These are phyloP conservation scores for Takakia lepidozioides DNA, from an alignment of 225 moss, liverwort and hornwort genomes.

Conservation along the genomic window DNA sequence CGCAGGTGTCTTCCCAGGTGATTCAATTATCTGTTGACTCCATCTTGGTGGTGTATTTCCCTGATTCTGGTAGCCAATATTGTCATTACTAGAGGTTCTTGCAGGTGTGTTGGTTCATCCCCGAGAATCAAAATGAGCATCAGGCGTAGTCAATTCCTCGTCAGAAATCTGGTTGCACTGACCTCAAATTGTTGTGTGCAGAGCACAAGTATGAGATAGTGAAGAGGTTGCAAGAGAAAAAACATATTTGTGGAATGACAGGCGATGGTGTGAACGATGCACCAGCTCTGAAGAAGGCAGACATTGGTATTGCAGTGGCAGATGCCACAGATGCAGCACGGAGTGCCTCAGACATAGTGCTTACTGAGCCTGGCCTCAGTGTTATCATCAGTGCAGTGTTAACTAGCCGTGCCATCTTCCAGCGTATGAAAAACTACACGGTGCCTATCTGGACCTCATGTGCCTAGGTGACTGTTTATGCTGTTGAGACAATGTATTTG, in stretches of 20 bases:
- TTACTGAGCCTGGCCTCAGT: slow-evolving; percentile 86
- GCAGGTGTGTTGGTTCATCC: no score
- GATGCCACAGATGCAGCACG: slow-evolving; percentile 88
- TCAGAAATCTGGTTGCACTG: no score
- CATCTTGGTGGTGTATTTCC: no score
- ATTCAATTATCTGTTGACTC: slow-evolving; percentile 1
- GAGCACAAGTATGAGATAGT: slow-evolving; percentile 93
- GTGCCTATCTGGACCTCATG: no score
- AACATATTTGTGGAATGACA: slow-evolving; percentile 81
- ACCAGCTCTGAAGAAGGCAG: slow-evolving; percentile 86
- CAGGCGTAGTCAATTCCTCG: no score
- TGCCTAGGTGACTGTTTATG: no score
- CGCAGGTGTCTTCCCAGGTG: slow-evolving; percentile 78
- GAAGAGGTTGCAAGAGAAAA: slow-evolving; percentile 43
- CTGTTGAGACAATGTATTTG: no score
- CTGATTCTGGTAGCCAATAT: no score
- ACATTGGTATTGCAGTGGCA: no score
- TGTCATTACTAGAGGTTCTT: no score
- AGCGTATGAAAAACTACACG: slow-evolving; percentile 93
- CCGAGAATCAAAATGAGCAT: no score
- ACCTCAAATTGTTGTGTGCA: no score
- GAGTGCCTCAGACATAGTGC: slow-evolving; percentile 76
- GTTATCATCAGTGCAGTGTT: slow-evolving; percentile 77
- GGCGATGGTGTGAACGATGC: slow-evolving; percentile 95
- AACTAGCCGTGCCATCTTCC: slow-evolving; percentile 70